Evolutionary conservation across 2,329 filamentous ascomycete species (phyloP), one percentile per base, ranked within the genome.

Genomic region (Botrytis paeoniae): DNA sequence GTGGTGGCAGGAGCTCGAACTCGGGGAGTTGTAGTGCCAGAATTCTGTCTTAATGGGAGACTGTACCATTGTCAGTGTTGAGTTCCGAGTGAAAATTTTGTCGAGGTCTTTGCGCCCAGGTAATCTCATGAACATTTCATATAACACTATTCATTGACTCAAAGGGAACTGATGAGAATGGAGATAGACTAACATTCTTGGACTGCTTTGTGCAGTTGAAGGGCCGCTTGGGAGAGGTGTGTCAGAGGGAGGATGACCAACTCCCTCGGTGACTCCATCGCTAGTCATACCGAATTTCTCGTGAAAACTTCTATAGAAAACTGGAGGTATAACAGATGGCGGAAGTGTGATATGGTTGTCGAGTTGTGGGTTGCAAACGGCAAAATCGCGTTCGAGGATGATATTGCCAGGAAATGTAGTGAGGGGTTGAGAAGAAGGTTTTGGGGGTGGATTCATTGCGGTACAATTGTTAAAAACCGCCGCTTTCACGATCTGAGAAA

Each of bases 1-100:
- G 96, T 98, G 25, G 96, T 98, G 16, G 96, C 94, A 82, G 97
- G 94, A 35, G 91, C 88, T 76, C 92, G 89, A 66, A 94, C 88
- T 76, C 92, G 88, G 41, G 95, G 94, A 9, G 95, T 97, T 39
- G 91, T 90, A 69, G 86, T 87, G 73, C 92, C 92, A 18, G 93
- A 96, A 78, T 91, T 93, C 80, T 92, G 91, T 80, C 92, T 85
- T 74, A 91, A 82, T 1, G 92, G 90, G 68, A 88, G 88, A 78
- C 92, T 93, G 35, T 32, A n/a, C 29, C 29, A 48, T 45, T 39
- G 70, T 60, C 70, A 64, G 62, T 20, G 20, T 45, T 64, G 39
- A 65, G 22, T 41, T 32, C 43, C 51, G 41, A 65, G 41, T 65
- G 39, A 60, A 65, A 39, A 60, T 14, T 63, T 54, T 59, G 54